Evolutionary conservation across 2,329 filamentous ascomycete genomes (phyloP).

Genomic region (Zopfia rhizophila): DNA sequence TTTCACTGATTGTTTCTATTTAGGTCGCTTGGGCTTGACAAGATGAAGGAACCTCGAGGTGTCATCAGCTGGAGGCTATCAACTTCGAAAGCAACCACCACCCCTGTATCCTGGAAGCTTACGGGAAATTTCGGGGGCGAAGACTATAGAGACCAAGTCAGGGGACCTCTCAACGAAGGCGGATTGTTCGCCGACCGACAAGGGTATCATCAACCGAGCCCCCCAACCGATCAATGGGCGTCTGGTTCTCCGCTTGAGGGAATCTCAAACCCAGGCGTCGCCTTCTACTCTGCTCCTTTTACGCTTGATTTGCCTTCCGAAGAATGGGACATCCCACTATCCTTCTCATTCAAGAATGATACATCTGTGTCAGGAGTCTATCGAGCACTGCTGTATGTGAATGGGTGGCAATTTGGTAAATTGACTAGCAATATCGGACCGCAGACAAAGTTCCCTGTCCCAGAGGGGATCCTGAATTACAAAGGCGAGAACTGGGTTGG

Average conservation of each 20-base stretch:
- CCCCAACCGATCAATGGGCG: slow-evolving; percentile 47
- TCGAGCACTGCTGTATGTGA: slow-evolving; percentile 74
- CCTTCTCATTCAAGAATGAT: slow-evolving; percentile 63
- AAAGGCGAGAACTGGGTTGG: slow-evolving; percentile 73
- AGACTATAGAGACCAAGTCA: slow-evolving; percentile 64
- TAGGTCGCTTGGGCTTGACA: slow-evolving; percentile 52
- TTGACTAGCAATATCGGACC: slow-evolving; percentile 76
- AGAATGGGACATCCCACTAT: slow-evolving; percentile 67
- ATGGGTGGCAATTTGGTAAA: slow-evolving; percentile 77
- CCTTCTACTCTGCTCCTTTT: slow-evolving; percentile 65
- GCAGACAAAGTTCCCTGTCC: slow-evolving; percentile 74
- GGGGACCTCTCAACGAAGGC: slow-evolving; percentile 72
- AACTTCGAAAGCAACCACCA: slow-evolving; percentile 54
- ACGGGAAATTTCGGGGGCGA: slow-evolving; percentile 74
- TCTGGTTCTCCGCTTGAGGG: slow-evolving; percentile 54
- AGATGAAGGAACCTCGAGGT: slow-evolving; percentile 69
- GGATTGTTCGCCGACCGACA: slow-evolving; percentile 69
- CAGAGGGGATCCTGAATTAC: slow-evolving; percentile 76
- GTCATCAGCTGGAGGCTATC: slow-evolving; percentile 68
- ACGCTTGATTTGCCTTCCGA: slow-evolving; percentile 62
- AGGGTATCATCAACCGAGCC: slow-evolving; percentile 66
- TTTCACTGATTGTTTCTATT: no score
- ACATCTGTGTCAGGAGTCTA: slow-evolving; percentile 53
- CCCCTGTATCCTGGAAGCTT: slow-evolving; percentile 68
- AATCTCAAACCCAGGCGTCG: slow-evolving; percentile 59